Evolutionary conservation across 2,329 filamentous ascomycete genomes (phyloP).

Genomic region (Fusarium luffae): DNA sequence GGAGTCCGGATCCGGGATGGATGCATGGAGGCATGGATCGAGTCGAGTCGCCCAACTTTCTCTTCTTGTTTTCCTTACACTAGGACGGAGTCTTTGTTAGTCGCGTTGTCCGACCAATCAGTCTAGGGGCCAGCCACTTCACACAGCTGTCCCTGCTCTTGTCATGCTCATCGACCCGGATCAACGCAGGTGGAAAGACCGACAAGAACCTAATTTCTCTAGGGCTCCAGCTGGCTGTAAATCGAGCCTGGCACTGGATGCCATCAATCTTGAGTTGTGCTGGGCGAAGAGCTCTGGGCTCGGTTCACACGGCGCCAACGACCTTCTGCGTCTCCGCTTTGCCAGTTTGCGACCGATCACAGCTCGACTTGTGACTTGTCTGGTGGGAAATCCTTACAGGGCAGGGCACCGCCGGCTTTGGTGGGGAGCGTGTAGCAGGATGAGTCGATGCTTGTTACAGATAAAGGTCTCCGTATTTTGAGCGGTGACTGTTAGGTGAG

Average conservation of each 20-base stretch:
- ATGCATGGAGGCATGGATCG: slow-evolving; percentile 43
- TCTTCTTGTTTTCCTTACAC: slow-evolving; percentile 37
- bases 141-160: slow-evolving; percentile 33
- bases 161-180: slow-evolving; percentile 40
- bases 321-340: slow-evolving; percentile 36
- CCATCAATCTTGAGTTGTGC: slow-evolving; percentile 25
- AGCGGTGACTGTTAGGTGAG: slow-evolving; percentile 34
- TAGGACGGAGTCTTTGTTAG: slow-evolving; percentile 44
- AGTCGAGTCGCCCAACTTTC: slow-evolving; percentile 43
- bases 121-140: slow-evolving; percentile 41
- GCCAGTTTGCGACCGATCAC: slow-evolving; percentile 30
- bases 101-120: slow-evolving; percentile 44
- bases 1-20: slow-evolving; percentile 52
- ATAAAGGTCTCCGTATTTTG: slow-evolving; percentile 28
- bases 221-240: slow-evolving; percentile 32
- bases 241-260: slow-evolving; percentile 33
- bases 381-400: slow-evolving; percentile 19
- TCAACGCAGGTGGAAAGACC: slow-evolving; percentile 23
- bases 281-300: slow-evolving; percentile 19
- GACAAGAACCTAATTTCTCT: slow-evolving; percentile 34
- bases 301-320: slow-evolving; percentile 30
- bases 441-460: slow-evolving; percentile 19
- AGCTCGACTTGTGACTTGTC: slow-evolving; percentile 8
- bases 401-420: slow-evolving; percentile 27
- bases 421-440: slow-evolving; percentile 25